Conservation (phyloP, 106 monocot genomes). For the Platanthera zijinensis region DNA sequence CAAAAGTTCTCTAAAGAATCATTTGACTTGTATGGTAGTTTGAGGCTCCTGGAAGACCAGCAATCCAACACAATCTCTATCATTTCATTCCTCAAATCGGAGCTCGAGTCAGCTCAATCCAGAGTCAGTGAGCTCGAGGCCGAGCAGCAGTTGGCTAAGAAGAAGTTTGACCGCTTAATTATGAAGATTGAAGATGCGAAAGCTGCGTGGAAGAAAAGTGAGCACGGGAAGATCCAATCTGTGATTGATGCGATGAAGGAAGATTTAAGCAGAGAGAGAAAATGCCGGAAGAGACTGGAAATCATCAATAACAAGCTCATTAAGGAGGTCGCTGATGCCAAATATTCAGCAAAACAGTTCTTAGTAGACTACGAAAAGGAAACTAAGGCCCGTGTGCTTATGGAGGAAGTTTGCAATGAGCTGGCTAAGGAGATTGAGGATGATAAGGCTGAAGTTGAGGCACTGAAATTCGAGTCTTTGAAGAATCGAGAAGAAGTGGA, state of each 20-base stretch:
- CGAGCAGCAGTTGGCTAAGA: slow-evolving; percentile 50
- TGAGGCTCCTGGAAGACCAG: slow-evolving; percentile 52
- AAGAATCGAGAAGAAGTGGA: slow-evolving; percentile 76
- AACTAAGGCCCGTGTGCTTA: slow-evolving; percentile 67
- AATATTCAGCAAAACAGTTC: slow-evolving; percentile 48
- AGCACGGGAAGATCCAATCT: slow-evolving; percentile 60
- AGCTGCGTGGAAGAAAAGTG: slow-evolving; percentile 46
- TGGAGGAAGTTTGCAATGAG: slow-evolving; percentile 96
- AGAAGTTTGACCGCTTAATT: slow-evolving; percentile 68
- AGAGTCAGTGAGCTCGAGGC: slow-evolving; percentile 63
- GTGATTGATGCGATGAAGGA: slow-evolving; percentile 68
- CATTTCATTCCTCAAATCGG: slow-evolving; percentile 41
- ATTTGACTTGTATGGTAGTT: slow-evolving; percentile 29
- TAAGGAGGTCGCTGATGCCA: slow-evolving; percentile 63
- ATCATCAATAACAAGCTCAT: slow-evolving; percentile 69
- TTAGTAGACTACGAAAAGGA: slow-evolving; percentile 86
- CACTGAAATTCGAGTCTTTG: slow-evolving; percentile 54
- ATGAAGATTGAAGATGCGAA: slow-evolving; percentile 66
- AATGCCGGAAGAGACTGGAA: slow-evolving; percentile 58
- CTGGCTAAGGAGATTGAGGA: slow-evolving; percentile 89
- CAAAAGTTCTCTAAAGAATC: slow-evolving; percentile 30
- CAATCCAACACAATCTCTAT: slow-evolving; percentile 20
- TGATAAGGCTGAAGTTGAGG: slow-evolving; percentile 80
- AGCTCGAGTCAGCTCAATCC: slow-evolving; percentile 50
- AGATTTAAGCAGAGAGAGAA: slow-evolving; percentile 70